These are phyloP conservation scores for Suillus placidus DNA, from an alignment of 768 basidiomycete genomes.

Conservation along the genomic window DNA sequence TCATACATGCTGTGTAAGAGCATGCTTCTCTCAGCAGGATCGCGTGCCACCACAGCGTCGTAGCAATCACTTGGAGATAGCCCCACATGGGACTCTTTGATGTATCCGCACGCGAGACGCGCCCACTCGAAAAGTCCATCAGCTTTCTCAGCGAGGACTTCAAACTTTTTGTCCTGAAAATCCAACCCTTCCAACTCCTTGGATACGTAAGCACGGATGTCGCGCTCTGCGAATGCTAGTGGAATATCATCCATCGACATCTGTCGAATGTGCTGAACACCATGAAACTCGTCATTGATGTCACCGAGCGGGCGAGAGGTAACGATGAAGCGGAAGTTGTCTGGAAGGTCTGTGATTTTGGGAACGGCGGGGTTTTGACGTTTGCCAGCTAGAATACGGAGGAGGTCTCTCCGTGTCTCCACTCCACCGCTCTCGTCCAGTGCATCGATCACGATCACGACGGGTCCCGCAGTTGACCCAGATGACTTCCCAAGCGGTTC, in stretches of 20 bases:
- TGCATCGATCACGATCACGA: conserved; percentile 29
- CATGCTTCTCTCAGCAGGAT: neutral
- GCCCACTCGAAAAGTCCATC: conserved; percentile 12
- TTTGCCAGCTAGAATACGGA: neutral
- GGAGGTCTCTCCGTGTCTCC: neutral
- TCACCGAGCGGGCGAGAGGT: conserved; percentile 8
- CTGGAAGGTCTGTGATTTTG: conserved; percentile 7
- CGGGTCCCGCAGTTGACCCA: neutral
- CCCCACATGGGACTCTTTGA: neutral
- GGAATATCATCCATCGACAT: conserved; percentile 3
- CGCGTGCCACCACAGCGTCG: neutral
- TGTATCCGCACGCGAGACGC: conserved; percentile 10
- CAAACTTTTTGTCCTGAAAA: neutral
- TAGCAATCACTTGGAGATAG: neutral
- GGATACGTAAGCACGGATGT: neutral
- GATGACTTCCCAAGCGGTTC: neutral
- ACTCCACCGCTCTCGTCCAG: conserved; percentile 20
- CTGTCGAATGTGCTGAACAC: neutral
- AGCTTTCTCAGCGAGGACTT: neutral
- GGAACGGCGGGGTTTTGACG: neutral
- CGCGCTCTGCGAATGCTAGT: neutral
- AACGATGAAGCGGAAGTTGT: conserved; percentile 13
- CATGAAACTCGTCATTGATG: neutral
- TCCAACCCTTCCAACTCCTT: neutral
- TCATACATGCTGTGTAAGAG: conserved; percentile 5